Percentiles rank a stretch among this genome's conserved stretches.
Conservation (phyloP, 139 green algal genomes). For the Nannochloris sp. region DNA sequence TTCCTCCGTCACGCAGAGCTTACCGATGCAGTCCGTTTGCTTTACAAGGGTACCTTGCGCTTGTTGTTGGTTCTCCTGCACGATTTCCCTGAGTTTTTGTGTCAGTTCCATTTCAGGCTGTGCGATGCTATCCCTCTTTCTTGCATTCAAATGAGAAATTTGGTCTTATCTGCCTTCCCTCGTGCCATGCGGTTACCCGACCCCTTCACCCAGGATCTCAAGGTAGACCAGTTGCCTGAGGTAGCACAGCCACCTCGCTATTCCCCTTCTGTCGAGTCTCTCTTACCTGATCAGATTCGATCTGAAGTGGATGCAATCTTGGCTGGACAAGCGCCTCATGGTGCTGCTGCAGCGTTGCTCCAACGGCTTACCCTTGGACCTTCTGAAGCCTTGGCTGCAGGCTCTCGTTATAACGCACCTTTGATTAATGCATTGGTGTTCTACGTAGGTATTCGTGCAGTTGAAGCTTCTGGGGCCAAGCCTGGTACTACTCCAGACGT, state of each 20-base stretch:
- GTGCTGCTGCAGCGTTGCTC: conserved; percentile 39
- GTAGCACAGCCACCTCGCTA: conserved; percentile 73
- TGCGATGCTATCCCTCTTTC: conserved; percentile 86
- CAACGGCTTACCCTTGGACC: conserved; percentile 44
- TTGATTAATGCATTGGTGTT: conserved; percentile 91
- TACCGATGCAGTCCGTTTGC: conserved; percentile 61
- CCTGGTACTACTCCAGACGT: conserved; percentile 23
- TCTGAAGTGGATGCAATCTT: conserved; percentile 63
- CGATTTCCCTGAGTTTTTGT: conserved; percentile 99
- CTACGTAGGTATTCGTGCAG: conserved; percentile 72
- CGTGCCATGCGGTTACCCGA: conserved; percentile 95
- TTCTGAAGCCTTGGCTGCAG: background rate
- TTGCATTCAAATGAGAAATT: conserved; percentile 95
- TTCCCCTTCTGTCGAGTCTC: conserved; percentile 34
- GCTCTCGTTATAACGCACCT: conserved; percentile 65
- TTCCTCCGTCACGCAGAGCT: conserved; percentile 87
- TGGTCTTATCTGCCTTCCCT: conserved; percentile 95
- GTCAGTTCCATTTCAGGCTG: conserved; percentile 91
- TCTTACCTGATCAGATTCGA: conserved; percentile 48
- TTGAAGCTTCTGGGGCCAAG: conserved; percentile 13
- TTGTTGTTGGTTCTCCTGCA: conserved; percentile 98
- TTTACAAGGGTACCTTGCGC: conserved; percentile 94
- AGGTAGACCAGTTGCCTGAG: conserved; percentile 94
- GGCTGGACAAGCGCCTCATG: conserved; percentile 1
- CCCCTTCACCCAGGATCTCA: conserved; percentile 97